Percentiles rank a stretch among this genome's conserved stretches.
These are phyloP conservation scores for Cutaneotrichosporon mucoides DNA, from an alignment of 1,284 basidiomycete genomes.

Conservation along the genomic window DNA sequence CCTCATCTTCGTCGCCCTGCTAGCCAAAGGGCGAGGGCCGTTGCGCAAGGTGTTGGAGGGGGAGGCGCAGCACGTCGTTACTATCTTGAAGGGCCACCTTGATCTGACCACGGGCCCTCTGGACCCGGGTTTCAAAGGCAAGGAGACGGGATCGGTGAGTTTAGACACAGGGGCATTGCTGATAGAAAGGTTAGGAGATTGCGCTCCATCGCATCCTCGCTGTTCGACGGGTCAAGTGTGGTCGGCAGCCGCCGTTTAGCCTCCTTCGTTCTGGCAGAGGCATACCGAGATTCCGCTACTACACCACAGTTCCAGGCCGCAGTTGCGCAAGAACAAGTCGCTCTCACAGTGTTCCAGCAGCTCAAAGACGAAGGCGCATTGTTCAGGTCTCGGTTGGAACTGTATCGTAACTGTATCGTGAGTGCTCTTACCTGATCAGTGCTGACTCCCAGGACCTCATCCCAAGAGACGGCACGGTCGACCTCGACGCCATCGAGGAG, in stretches of 20 bases:
- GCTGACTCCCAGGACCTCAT: conserved; percentile 10
- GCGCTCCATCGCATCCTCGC: conserved; percentile 7
- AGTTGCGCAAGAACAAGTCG: not conserved
- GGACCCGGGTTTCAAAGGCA: conserved; percentile 19
- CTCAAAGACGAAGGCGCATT: conserved; percentile 11
- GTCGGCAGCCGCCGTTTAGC: conserved; percentile 22
- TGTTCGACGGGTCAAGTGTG: not conserved
- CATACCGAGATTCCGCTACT: conserved; percentile 3
- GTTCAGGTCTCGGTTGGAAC: conserved; percentile 12
- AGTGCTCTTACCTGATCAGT: not conserved
- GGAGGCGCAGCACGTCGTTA: conserved; percentile 11
- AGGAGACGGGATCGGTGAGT: conserved; percentile 20
- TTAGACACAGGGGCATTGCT: not conserved
- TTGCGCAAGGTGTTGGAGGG: conserved; percentile 15
- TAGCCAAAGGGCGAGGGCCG: conserved; percentile 16
- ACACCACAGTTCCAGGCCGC: not conserved
- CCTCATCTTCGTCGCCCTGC: conserved; percentile 28
- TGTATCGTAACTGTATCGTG: conserved; percentile 33
- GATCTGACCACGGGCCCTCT: conserved; percentile 18
- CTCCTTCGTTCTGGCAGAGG: conserved; percentile 12
- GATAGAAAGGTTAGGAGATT: conserved; percentile 21
- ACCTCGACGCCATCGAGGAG: conserved; percentile 7
- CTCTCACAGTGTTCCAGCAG: conserved; percentile 4
- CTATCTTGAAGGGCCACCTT: conserved; percentile 3
- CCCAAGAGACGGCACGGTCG: conserved; percentile 7